phyloP scores from a whole-genome alignment of 2,329 filamentous ascomycete species.

The Fusarium lyarnte region DNA sequence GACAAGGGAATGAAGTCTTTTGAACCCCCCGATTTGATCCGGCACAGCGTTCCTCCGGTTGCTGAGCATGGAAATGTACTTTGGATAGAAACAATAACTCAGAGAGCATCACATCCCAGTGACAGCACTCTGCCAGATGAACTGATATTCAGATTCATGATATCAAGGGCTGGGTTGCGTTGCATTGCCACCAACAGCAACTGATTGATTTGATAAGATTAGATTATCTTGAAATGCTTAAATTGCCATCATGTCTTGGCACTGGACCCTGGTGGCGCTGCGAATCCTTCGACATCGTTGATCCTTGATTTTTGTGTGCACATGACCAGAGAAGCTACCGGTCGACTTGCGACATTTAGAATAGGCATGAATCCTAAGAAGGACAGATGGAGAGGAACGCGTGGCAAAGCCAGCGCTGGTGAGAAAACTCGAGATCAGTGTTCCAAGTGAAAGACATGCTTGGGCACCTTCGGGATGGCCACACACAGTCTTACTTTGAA shows the following conservation, averaged over 20 bases:
- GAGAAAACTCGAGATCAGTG: neutral
- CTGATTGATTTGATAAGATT: conserved; percentile 28
- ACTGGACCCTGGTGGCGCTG: neutral
- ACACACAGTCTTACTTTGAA: neutral
- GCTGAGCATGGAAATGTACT: neutral
- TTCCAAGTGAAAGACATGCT: accelerated
- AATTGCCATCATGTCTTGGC: neutral
- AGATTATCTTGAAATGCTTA: neutral
- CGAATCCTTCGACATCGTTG: neutral
- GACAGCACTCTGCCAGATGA: neutral
- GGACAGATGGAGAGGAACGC: neutral
- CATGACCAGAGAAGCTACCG: neutral
- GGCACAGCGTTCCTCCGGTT: neutral
- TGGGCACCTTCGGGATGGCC: neutral
- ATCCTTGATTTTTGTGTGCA: neutral
- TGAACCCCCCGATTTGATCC: neutral
- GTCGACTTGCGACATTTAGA: neutral
- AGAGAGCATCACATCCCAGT: neutral
- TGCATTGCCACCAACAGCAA: neutral
- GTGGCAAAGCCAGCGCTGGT: neutral
- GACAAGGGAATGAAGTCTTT: neutral
- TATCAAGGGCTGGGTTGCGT: neutral
- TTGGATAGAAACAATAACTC: neutral
- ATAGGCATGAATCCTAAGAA: neutral
- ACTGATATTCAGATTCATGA: neutral